Conservation (phyloP, 148 eudicot species). For the Amaranthus palmeri region DNA sequence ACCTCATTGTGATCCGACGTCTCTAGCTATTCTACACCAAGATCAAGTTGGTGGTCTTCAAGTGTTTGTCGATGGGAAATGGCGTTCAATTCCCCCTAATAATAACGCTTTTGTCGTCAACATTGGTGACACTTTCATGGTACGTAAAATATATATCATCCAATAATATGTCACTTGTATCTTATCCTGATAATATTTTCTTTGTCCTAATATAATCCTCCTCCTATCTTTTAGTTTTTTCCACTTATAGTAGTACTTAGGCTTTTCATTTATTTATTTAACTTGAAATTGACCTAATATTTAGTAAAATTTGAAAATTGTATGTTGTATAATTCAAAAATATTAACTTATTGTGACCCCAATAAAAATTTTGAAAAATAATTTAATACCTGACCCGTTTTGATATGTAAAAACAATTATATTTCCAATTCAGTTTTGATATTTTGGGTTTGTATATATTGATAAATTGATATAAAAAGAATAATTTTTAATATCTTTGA, state of each 20-base stretch:
- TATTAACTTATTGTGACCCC: no score
- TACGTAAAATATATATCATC: constrained; percentile 15
- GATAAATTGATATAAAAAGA: no score
- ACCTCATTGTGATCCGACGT: constrained; percentile 69
- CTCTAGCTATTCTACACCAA: constrained; percentile 69
- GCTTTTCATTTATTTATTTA: no score
- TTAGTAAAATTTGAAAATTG: no score
- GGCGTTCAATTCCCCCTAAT: constrained; percentile 48
- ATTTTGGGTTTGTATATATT: no score
- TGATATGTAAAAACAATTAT: no score
- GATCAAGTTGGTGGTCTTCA: constrained; percentile 69
- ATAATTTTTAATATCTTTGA: no score
- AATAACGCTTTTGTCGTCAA: constrained; percentile 57
- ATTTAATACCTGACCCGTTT: no score
- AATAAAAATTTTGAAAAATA: no score
- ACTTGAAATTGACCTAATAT: no score
- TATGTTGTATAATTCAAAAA: no score
- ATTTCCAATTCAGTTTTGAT: no score
- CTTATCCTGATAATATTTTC: constrained; percentile 1
- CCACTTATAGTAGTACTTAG: neutral
- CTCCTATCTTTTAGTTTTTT: neutral
- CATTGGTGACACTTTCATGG: constrained; percentile 79
- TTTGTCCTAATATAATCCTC: neutral
- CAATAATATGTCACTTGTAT: constrained; percentile 5
- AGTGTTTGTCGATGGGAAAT: constrained; percentile 52